These are phyloP conservation scores for Russula compacta DNA, from an alignment of 768 basidiomycete species.

Conservation along the genomic window DNA sequence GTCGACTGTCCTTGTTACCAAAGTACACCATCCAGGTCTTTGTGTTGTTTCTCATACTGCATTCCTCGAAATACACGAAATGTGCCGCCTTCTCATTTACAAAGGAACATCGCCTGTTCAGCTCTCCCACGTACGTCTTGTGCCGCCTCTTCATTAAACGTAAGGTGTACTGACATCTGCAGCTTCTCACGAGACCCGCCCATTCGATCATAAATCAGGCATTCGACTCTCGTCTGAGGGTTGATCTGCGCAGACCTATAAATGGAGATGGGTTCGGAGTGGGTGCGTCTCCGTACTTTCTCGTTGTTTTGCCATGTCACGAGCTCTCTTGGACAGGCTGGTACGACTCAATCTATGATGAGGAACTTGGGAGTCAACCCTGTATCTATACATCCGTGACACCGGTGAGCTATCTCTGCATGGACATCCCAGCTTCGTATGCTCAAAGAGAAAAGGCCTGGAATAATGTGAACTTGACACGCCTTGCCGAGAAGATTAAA, in stretches of 20 bases:
- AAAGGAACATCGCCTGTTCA: slow-evolving; percentile 92
- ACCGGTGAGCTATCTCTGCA: slow-evolving; percentile 49
- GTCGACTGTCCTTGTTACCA: not conserved
- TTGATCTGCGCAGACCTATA: slow-evolving; percentile 77
- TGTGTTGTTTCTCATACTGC: not conserved
- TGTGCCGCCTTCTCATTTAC: slow-evolving; percentile 93
- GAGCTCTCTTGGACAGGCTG: slow-evolving; percentile 47
- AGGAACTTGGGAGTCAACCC: slow-evolving; percentile 77
- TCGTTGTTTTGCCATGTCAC: not conserved
- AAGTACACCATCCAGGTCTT: not conserved
- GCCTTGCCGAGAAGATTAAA: slow-evolving; percentile 95
- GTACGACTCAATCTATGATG: slow-evolving; percentile 84
- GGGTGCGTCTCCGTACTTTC: slow-evolving; percentile 37
- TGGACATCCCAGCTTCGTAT: not conserved
- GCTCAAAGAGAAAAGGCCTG: slow-evolving; percentile 56
- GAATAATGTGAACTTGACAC: slow-evolving; percentile 91
- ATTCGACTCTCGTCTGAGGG: slow-evolving; percentile 83
- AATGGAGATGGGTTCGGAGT: slow-evolving; percentile 97
- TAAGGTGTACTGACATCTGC: not conserved
- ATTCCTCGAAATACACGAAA: slow-evolving; percentile 23
- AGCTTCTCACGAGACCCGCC: slow-evolving; percentile 88
- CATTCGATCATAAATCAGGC: slow-evolving; percentile 98
- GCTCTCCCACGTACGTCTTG: slow-evolving; percentile 58
- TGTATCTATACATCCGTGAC: slow-evolving; percentile 96
- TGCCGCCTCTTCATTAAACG: not conserved